Conservation (phyloP, 306 rosid genomes). For the Citrullus mucosospermus region DNA sequence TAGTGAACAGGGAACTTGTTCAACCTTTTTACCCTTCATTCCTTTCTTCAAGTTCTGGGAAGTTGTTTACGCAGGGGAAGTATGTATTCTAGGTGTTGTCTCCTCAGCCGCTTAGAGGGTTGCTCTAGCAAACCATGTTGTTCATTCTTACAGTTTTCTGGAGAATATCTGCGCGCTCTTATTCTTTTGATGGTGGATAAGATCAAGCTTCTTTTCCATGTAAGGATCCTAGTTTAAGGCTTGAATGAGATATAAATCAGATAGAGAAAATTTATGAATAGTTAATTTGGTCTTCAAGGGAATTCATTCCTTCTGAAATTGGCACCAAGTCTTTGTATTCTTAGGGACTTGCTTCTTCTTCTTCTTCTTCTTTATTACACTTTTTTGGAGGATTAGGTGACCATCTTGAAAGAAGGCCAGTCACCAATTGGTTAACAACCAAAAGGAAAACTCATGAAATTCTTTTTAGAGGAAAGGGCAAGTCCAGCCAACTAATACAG, state of each 20-base stretch:
- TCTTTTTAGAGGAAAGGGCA: not conserved
- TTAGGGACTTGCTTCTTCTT: not conserved
- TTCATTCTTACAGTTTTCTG: slow-evolving; percentile 41
- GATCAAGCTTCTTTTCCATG: slow-evolving; percentile 43
- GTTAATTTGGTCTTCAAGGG: not conserved
- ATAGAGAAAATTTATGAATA: not conserved
- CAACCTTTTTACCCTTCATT: slow-evolving; percentile 26
- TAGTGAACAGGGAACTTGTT: slow-evolving; percentile 15
- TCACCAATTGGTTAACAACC: not conserved
- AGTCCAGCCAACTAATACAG: not conserved
- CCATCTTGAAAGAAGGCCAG: not conserved
- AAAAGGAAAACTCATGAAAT: not conserved
- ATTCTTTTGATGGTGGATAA: slow-evolving; percentile 36
- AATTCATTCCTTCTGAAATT: not conserved
- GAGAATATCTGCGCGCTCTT: slow-evolving; percentile 34
- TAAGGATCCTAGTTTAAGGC: slow-evolving; percentile 21
- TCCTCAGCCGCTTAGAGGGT: slow-evolving; percentile 34
- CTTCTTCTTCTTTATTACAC: not conserved
- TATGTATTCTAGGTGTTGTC: slow-evolving; percentile 57
- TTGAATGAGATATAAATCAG: not conserved
- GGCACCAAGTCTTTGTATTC: not conserved
- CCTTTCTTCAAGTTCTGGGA: slow-evolving; percentile 34
- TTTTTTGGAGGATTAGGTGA: not conserved
- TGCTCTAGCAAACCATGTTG: slow-evolving; percentile 47
- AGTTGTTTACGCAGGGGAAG: slow-evolving; percentile 15